Conservation (phyloP, 257 asterid species). For the Fraxinus americana region DNA sequence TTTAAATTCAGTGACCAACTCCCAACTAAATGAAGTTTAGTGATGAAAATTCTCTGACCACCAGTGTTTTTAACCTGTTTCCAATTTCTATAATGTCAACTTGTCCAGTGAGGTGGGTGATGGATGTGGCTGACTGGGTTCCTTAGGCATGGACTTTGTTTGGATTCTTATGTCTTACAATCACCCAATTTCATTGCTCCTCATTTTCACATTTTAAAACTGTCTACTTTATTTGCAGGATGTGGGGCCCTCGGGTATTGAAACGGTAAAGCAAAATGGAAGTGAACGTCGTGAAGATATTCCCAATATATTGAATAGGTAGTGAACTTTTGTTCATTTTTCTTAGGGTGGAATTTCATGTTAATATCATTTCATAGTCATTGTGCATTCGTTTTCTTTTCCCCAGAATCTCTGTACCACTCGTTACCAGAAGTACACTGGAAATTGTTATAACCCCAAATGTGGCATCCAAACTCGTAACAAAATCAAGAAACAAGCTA, state of each 20-base stretch:
- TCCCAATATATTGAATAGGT: slow-evolving; percentile 67
- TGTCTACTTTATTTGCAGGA: slow-evolving; percentile 54
- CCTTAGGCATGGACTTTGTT: not conserved
- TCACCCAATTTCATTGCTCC: not conserved
- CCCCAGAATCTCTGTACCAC: slow-evolving; percentile 64
- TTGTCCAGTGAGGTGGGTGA: not conserved
- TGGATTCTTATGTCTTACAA: not conserved
- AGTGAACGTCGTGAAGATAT: slow-evolving; percentile 64
- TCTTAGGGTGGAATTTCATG: not conserved
- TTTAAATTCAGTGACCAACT: not conserved
- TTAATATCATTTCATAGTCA: not conserved
- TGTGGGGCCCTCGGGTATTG: slow-evolving; percentile 42
- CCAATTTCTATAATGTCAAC: not conserved
- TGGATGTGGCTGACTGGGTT: not conserved
- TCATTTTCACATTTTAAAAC: not conserved
- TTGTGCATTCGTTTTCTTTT: slow-evolving; percentile 4
- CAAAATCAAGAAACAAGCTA: slow-evolving; percentile 78
- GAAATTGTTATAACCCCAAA: slow-evolving; percentile 87
- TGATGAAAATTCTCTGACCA: not conserved
- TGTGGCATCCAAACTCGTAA: slow-evolving; percentile 74
- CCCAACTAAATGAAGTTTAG: not conserved
- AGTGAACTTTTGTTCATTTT: slow-evolving; percentile 19
- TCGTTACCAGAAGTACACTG: slow-evolving; percentile 82
- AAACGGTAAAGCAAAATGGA: slow-evolving; percentile 54
- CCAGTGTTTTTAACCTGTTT: not conserved